A percentile compares a stretch with the other conserved stretches of the same genome.
Conservation (phyloP, 1,284 basidiomycete genomes). For the Rhodofomes roseus region DNA sequence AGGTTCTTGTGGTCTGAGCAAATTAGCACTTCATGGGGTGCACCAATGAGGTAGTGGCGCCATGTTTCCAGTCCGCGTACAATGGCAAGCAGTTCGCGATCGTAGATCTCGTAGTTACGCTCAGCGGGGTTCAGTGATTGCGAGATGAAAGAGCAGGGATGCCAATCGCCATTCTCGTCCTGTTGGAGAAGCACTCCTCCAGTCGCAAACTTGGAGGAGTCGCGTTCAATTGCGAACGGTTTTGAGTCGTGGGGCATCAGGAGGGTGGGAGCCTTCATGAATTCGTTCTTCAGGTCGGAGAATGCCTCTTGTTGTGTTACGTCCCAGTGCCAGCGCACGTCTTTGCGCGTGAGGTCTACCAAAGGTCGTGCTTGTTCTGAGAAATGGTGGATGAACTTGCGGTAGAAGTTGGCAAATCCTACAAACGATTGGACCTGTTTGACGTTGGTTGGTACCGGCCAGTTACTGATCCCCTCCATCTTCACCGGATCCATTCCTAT, state of each 20-base stretch:
- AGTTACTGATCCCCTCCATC: constrained; percentile 1
- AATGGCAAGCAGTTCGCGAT: constrained; percentile 37
- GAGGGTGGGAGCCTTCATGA: constrained; percentile 24
- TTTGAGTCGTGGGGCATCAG: constrained; percentile 11
- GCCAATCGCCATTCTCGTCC: constrained; percentile 12
- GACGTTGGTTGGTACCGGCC: constrained; percentile 8
- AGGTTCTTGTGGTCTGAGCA: constrained; percentile 43
- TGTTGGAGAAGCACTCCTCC: constrained; percentile 13
- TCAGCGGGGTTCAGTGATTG: constrained; percentile 1
- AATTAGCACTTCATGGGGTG: constrained; percentile 8
- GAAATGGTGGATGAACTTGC: constrained; percentile 26
- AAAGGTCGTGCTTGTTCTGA: neutral
- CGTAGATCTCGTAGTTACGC: constrained; percentile 34
- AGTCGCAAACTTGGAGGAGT: constrained; percentile 15
- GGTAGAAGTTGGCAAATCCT: constrained; percentile 32
- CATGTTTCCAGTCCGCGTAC: constrained; percentile 28
- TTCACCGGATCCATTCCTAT: constrained; percentile 10
- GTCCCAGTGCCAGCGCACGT: constrained; percentile 20
- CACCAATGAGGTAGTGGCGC: constrained; percentile 28
- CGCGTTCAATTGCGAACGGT: constrained; percentile 18
- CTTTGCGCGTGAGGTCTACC: constrained; percentile 22
- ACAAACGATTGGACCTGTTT: constrained; percentile 17
- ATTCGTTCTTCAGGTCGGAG: constrained; percentile 20
- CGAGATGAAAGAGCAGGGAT: constrained; percentile 9
- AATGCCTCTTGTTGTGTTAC: constrained; percentile 25